Evolutionary conservation across 2,329 filamentous ascomycete species (phyloP).

Genomic region (Microdochium trichocladiopsis): DNA sequence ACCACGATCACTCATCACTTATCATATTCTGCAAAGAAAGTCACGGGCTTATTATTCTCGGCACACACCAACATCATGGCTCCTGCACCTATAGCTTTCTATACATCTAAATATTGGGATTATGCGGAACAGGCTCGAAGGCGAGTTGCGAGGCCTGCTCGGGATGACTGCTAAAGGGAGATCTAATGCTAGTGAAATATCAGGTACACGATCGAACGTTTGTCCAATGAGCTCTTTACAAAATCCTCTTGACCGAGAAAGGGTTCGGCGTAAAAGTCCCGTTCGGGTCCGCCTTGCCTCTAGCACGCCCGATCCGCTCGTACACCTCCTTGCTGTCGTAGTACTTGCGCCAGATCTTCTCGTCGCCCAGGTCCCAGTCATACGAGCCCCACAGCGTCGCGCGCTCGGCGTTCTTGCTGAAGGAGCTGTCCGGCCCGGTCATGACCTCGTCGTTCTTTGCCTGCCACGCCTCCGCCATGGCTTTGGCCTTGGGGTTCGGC

Average conservation of each 20-base stretch:
- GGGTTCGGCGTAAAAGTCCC: slow-evolving; percentile 4
- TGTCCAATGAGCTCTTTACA: too few species aligned
- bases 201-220: too few species aligned
- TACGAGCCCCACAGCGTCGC: slow-evolving; percentile 30
- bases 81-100: too few species aligned
- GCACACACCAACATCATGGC: not conserved
- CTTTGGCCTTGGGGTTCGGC: slow-evolving; percentile 16
- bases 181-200: too few species aligned
- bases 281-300: slow-evolving; percentile 21
- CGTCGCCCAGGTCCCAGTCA: slow-evolving; percentile 23
- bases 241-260: not conserved
- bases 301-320: slow-evolving; percentile 19
- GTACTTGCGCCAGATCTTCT: slow-evolving; percentile 26
- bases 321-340: slow-evolving; percentile 29
- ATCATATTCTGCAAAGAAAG: not conserved
- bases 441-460: slow-evolving; percentile 27
- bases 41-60: too few species aligned
- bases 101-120: too few species aligned
- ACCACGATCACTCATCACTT: not conserved
- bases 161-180: too few species aligned
- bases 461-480: slow-evolving; percentile 32
- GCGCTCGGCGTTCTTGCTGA: slow-evolving; percentile 29
- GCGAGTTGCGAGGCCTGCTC: too few species aligned
- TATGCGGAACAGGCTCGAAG: too few species aligned
- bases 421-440: slow-evolving; percentile 22